Percentiles rank a stretch among this genome's conserved stretches.
phyloP scores from a whole-genome alignment of 2,329 filamentous ascomycete genomes.

The Blastomyces silverae region DNA sequence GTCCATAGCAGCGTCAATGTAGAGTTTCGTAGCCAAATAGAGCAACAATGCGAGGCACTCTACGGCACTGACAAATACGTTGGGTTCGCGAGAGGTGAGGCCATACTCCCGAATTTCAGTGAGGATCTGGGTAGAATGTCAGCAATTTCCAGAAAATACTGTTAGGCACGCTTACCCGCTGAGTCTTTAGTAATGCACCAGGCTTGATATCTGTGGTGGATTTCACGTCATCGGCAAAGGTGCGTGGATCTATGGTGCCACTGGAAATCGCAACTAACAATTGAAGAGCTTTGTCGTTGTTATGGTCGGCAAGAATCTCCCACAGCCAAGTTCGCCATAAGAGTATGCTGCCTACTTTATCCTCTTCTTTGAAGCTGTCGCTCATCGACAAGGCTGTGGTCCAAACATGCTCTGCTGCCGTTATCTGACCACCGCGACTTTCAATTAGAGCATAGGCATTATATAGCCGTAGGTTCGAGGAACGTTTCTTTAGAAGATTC shows the following conservation, averaged over 20 bases:
- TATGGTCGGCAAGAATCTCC: slow-evolving; percentile 52
- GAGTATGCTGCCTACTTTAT: slow-evolving; percentile 36
- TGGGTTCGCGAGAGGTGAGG: slow-evolving; percentile 46
- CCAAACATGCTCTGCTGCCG: slow-evolving; percentile 59
- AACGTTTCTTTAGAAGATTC: slow-evolving; percentile 60
- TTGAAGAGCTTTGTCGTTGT: slow-evolving; percentile 34
- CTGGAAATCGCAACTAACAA: slow-evolving; percentile 39
- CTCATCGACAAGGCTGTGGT: slow-evolving; percentile 58
- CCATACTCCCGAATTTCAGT: slow-evolving; percentile 50
- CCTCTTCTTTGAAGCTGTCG: slow-evolving; percentile 33
- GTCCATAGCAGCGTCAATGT: slow-evolving; percentile 35
- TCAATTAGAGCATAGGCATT: slow-evolving; percentile 73
- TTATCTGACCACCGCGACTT: slow-evolving; percentile 49
- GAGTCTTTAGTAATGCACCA: slow-evolving; percentile 34
- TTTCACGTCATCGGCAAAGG: slow-evolving; percentile 22
- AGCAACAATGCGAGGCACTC: slow-evolving; percentile 59
- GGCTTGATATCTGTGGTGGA: slow-evolving; percentile 25
- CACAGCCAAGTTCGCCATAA: slow-evolving; percentile 61
- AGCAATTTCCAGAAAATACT: slow-evolving; percentile 37
- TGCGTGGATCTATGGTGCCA: slow-evolving; percentile 30
- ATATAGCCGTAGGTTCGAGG: slow-evolving; percentile 62
- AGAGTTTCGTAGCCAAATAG: slow-evolving; percentile 52
- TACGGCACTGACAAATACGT: slow-evolving; percentile 50
- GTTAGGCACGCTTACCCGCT: slow-evolving; percentile 32
- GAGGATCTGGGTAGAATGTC: slow-evolving; percentile 49